These are phyloP conservation scores for Boechera retrofracta DNA, from an alignment of 345 rosid genomes.

Conservation along the genomic window DNA sequence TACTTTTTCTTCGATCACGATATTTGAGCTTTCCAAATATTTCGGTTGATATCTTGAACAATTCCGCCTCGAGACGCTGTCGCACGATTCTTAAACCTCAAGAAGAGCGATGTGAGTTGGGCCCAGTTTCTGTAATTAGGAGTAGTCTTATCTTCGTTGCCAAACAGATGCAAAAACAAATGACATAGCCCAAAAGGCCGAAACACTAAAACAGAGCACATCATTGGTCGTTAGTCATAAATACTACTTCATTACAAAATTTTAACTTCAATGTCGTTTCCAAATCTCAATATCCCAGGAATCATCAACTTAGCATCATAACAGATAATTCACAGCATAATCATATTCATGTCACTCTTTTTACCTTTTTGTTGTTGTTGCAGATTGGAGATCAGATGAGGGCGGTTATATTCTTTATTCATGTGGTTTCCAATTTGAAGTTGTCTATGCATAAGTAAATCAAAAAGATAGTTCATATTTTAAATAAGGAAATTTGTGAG, in stretches of 20 bases:
- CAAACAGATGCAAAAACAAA: not conserved
- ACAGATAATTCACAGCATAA: no score
- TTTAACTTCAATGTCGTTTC: not conserved
- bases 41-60: slow-evolving; percentile 1
- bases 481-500: not conserved
- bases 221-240: not conserved
- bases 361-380: not conserved
- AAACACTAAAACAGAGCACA: not conserved
- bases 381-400: not conserved
- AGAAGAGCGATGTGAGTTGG: not conserved
- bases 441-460: no score
- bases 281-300: not conserved
- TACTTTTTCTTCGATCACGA: not conserved
- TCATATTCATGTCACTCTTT: no score
- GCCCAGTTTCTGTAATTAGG: not conserved
- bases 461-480: not conserved
- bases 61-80: not conserved
- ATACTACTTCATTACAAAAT: not conserved
- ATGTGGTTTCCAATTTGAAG: no score
- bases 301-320: not conserved
- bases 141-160: not conserved
- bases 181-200: not conserved
- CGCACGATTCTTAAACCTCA: not conserved
- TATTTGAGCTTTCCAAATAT: slow-evolving; percentile 13
- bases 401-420: no score